A percentile compares a stretch with the other conserved stretches of the same genome.
phyloP scores from a whole-genome alignment of 2,329 filamentous ascomycete species.

The Aspergillus nomiae region DNA sequence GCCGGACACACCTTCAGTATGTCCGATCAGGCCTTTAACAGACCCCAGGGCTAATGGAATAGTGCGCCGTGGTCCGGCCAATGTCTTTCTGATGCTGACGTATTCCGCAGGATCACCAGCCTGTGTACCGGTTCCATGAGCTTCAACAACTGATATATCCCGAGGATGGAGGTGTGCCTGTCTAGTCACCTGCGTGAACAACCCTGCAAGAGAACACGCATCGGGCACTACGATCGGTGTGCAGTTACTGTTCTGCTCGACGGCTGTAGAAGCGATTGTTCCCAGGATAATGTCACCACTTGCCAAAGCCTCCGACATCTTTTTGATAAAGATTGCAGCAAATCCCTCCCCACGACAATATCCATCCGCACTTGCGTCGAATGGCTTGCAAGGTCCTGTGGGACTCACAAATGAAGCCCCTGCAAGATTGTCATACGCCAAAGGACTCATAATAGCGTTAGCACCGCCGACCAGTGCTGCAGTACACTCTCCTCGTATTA shows the following conservation, averaged over 20 bases:
- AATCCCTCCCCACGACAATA: conserved; percentile 56
- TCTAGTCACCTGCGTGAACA: conserved; percentile 31
- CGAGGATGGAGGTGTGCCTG: conserved; percentile 24
- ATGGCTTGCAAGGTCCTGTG: conserved; percentile 51
- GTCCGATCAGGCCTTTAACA: conserved; percentile 38
- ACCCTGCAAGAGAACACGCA: conserved; percentile 25
- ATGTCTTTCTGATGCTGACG: conserved; percentile 24
- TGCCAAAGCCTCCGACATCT: conserved; percentile 46
- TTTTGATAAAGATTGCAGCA: conserved; percentile 52
- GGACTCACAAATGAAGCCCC: conserved; percentile 45
- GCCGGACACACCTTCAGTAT: conserved; percentile 37
- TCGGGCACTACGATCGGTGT: conserved; percentile 24
- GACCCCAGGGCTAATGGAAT: conserved; percentile 27
- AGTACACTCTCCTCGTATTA: conserved; percentile 25
- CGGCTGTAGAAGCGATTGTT: conserved; percentile 35
- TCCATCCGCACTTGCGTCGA: conserved; percentile 51
- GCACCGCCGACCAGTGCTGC: conserved; percentile 38
- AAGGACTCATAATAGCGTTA: conserved; percentile 33
- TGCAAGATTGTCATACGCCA: conserved; percentile 28
- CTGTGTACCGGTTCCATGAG: conserved; percentile 37
- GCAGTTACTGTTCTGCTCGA: conserved; percentile 39
- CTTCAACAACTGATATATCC: conserved; percentile 35
- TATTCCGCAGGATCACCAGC: conserved; percentile 36
- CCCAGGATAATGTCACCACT: conserved; percentile 50
- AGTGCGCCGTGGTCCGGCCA: conserved; percentile 21